Base-by-base conservation (phyloP, 495 filamentous ascomycete species). In the Pyronema omphalodes region DNA sequence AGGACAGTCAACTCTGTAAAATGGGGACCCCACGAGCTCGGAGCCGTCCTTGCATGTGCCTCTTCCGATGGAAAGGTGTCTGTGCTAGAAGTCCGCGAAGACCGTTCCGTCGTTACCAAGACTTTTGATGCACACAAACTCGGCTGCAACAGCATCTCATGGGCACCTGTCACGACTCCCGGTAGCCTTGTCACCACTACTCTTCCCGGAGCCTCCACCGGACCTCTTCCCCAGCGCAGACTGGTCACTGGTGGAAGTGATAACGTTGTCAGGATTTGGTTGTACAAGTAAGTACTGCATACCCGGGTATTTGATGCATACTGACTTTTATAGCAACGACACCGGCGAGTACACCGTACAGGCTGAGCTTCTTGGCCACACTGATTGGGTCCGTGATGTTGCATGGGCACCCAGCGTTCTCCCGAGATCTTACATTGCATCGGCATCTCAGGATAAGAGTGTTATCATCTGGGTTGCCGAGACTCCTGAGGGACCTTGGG, bases 381-480 rank as follows among this genome's bases (percentile, higher is more conserved):
- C 79, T 0, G 91, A 96, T 72, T 99, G 91, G 91, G 91, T 99
- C 48, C 83, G 91, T 46, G 93, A 99, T 66, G 91, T 99, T 7
- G 86, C 89, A 11, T 96, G 93, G 93, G 83, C 82, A 44, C 91
- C 91, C 6, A 93, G 85, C 52, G 83, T 96, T 44, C 74, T 96
- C 55, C 82, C 84, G 64, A 96, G 93, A 74, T 81, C 78, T 44
- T 99, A 99, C 71, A 93, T 99, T 58, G 93, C 91, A 18, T 83
- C 79, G 12, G 91, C 89, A 11, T 81, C 78, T n/a, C 88, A 96
- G 71, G 91, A 99, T 62, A 88, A 88, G 74, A 94, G 86, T 9
- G 89, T 96, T 51, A 77, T 88, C 51, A 94, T 99, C 68, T 99
- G 93, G 93, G 96, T 88, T 14, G 39, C 51, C n/a, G 48, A 29